A percentile compares a stretch with the other conserved stretches of the same genome.
These are phyloP conservation scores for Aspergillus melleus DNA, from an alignment of 2,329 filamentous ascomycete genomes.

Conservation along the genomic window DNA sequence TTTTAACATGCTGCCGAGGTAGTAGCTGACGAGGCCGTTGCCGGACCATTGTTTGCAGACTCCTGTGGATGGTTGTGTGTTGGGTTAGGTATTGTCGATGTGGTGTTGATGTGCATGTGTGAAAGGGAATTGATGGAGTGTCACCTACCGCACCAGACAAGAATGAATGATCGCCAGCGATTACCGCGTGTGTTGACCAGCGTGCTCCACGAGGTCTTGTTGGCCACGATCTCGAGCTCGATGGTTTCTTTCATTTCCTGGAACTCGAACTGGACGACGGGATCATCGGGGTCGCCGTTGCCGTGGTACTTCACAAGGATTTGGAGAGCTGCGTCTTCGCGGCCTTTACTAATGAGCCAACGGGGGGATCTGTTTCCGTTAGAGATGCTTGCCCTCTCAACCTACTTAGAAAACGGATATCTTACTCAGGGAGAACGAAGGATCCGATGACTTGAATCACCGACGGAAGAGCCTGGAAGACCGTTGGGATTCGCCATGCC, in stretches of 20 bases:
- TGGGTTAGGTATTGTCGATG: not conserved
- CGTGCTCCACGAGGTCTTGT: not conserved
- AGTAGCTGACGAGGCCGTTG: conserved; percentile 51
- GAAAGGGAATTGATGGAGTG: too few species aligned
- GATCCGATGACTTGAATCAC: conserved; percentile 8
- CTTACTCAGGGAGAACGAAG: conserved; percentile 11
- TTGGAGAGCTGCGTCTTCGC: conserved; percentile 8
- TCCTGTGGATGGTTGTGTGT: not conserved
- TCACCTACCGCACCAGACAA: not conserved
- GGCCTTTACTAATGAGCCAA: conserved; percentile 16
- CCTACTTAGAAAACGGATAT: too few species aligned
- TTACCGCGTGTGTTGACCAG: not conserved
- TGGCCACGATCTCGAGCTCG: not conserved
- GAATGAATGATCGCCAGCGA: not conserved
- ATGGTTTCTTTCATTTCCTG: not conserved
- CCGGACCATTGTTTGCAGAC: conserved; percentile 25
- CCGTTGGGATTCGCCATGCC: conserved; percentile 15
- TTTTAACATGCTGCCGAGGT: conserved; percentile 54
- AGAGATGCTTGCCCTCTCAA: not conserved
- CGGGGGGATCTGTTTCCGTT: conserved; percentile 5
- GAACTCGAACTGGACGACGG: not conserved
- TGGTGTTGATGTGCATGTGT: too few species aligned
- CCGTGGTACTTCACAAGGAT: conserved; percentile 13
- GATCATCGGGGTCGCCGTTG: not conserved
- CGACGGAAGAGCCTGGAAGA: conserved; percentile 14